Evolutionary conservation across 176 grass and related monocot genomes (phyloP), one percentile per base, ranked within the genome.

Genomic region (Musa beccarii): DNA sequence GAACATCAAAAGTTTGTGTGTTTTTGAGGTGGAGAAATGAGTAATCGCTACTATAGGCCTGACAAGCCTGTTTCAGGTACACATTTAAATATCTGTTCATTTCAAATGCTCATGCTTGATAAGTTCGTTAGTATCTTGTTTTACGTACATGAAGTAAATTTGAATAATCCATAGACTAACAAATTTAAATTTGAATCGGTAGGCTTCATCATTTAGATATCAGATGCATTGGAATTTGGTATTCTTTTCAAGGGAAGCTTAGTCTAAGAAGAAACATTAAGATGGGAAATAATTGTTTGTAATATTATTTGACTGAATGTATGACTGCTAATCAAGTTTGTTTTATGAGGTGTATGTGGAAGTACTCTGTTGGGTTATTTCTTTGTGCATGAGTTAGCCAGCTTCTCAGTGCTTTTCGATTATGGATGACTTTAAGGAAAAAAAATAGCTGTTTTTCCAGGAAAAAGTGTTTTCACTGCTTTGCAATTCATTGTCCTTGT

Each of bases 51-150:
- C 68, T 2, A 17, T 49, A 70, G 25, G 11, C 65, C 26, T 34
- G 65, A 68, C 49, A 52, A 70, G 49, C 8, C 68, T 10, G 43
- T 51, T 49, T 70, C 68, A 70, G 68, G 68, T 70, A 70, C 68
- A 70, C 17, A 21, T 14, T 69, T 43, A 3, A 11, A 52, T 61
- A 61, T 61, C n/a, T 61, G 1, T 61, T 61, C 15, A 9, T 20
- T 51, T 51, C 68, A 12, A 20, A 10, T 51, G 17, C 17, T 51
- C 43, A 11, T 51, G 12, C 34, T 50, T 20, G 68, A 51, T 52
- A 14, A 8, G 12, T 4, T 70, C 1, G 10, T 50, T 51, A 10
- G 62, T 50, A 14, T 49, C 2, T 10, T 8, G 28, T 50, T 50
- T 28, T 16, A 11, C 3, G 34, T 5, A 43, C 34, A 6, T 34